A percentile compares a stretch with the other conserved stretches of the same genome.
Conservation (phyloP, 148 eudicot genomes). For the Cornus florida region DNA sequence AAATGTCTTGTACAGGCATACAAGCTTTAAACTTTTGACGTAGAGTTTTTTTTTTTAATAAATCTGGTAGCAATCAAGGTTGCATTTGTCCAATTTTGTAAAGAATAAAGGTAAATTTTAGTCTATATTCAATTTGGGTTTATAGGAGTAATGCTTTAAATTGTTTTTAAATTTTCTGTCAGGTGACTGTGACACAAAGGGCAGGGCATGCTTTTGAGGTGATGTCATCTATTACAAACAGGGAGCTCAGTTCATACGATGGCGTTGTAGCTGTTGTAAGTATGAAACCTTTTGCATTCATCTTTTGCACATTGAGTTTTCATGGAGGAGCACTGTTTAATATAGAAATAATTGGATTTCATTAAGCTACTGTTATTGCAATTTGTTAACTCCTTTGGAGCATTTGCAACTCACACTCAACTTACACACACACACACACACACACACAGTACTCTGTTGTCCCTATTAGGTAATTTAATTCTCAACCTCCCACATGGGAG, state of each 20-base stretch:
- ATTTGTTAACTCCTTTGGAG: background rate
- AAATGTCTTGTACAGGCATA: background rate
- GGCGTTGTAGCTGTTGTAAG: slow-evolving; percentile 96
- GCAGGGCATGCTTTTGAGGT: slow-evolving; percentile 83
- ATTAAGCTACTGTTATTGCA: background rate
- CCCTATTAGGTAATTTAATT: too few species aligned
- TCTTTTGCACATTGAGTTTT: slow-evolving; percentile 1
- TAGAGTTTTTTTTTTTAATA: background rate
- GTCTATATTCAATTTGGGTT: background rate
- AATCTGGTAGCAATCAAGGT: background rate
- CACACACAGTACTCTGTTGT: too few species aligned
- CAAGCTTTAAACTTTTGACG: background rate
- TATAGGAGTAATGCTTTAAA: background rate
- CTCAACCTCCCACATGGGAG: too few species aligned
- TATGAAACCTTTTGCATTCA: slow-evolving; percentile 3
- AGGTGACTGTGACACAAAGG: slow-evolving; percentile 89
- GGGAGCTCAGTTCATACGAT: slow-evolving; percentile 70
- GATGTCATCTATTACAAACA: slow-evolving; percentile 65
- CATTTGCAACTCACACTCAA: background rate
- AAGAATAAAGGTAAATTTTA: background rate
- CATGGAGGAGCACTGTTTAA: background rate
- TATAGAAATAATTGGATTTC: background rate
- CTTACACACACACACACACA: too few species aligned
- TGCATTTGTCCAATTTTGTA: background rate
- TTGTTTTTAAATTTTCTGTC: slow-evolving; percentile 21